Percentiles rank a stretch among this genome's conserved stretches.
Conservation (phyloP, 768 basidiomycete species). For the Auricularia auricula-judae region DNA sequence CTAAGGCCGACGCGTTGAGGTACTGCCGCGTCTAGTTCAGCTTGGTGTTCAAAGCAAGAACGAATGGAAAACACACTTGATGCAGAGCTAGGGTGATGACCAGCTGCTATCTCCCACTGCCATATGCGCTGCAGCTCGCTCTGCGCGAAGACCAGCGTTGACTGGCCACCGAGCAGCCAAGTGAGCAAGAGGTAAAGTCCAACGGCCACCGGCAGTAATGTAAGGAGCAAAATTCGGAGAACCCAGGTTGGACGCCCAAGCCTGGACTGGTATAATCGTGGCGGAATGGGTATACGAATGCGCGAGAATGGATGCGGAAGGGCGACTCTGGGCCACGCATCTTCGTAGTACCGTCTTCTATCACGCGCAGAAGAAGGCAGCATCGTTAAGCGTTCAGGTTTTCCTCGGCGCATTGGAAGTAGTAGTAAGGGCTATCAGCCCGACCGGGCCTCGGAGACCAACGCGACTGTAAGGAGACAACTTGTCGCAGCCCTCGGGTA, state of each 20-base stretch:
- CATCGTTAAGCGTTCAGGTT: too few species aligned
- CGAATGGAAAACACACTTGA: slow-evolving; percentile 15
- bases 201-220: background rate
- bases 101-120: slow-evolving; percentile 35
- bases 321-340: too few species aligned
- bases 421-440: too few species aligned
- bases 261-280: background rate
- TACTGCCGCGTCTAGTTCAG: background rate
- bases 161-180: background rate
- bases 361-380: too few species aligned
- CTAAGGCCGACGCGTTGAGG: slow-evolving; percentile 5
- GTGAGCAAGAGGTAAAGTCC: background rate
- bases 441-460: too few species aligned
- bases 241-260: background rate
- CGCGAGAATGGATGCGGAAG: background rate
- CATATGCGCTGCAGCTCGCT: slow-evolving; percentile 29
- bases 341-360: too few species aligned
- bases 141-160: slow-evolving; percentile 11
- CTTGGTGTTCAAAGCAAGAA: background rate
- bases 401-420: too few species aligned
- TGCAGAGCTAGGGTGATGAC: slow-evolving; percentile 29
- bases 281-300: background rate
- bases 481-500: too few species aligned
- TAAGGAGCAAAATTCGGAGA: background rate
- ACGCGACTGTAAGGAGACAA: too few species aligned